These are phyloP conservation scores for Ascochyta fabae DNA, from an alignment of 2,329 filamentous ascomycete genomes.

Conservation along the genomic window DNA sequence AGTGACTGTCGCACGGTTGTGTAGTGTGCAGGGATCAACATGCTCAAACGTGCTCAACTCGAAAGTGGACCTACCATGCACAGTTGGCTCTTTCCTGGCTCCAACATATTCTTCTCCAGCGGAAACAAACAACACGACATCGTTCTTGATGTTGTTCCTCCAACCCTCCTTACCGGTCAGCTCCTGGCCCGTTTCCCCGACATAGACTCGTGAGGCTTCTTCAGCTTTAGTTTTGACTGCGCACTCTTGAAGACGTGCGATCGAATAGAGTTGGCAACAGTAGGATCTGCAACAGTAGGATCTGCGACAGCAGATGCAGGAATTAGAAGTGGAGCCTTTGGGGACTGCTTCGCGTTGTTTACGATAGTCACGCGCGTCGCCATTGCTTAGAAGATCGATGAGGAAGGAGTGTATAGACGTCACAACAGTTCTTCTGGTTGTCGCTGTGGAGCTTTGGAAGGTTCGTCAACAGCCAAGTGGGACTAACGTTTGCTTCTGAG, in stretches of 20 bases:
- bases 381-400: neutral
- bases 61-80: conserved; percentile 24
- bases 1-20: conserved; percentile 8
- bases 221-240: conserved; percentile 40
- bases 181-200: conserved; percentile 35
- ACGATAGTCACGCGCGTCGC: conserved; percentile 40
- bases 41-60: conserved; percentile 34
- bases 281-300: conserved; percentile 27
- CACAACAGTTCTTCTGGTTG: neutral
- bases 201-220: conserved; percentile 37
- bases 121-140: conserved; percentile 39
- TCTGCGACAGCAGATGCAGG: conserved; percentile 24
- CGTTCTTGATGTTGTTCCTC: conserved; percentile 30
- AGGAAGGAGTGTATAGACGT: neutral
- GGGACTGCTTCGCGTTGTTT: conserved; percentile 41
- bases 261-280: conserved; percentile 25
- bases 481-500: neutral
- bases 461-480: too few relatives aligned
- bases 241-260: conserved; percentile 39
- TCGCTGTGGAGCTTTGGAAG: too few relatives aligned
- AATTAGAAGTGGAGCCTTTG: conserved; percentile 37
- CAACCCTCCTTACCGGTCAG: conserved; percentile 37
- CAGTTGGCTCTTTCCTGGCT: conserved; percentile 23
- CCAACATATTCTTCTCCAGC: conserved; percentile 45
- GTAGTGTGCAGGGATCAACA: conserved; percentile 13